A percentile compares a stretch with the other conserved stretches of the same genome.
Conservation (phyloP, 495 filamentous ascomycete genomes). For the Penicillium canescens region DNA sequence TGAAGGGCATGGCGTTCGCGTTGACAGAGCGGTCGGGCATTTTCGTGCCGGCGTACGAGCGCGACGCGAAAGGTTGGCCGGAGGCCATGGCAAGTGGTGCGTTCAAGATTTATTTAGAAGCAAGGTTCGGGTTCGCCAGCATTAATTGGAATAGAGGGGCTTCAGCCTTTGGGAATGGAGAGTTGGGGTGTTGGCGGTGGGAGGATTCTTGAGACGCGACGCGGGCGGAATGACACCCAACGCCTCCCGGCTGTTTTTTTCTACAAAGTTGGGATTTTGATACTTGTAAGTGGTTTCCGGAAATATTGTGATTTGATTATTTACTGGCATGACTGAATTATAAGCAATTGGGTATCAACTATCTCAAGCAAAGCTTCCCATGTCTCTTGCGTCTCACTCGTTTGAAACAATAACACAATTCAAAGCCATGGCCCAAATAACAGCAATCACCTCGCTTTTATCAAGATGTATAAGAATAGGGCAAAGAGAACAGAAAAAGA, state of each 20-base stretch:
- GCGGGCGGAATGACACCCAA: constrained; percentile 20
- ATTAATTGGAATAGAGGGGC: constrained; percentile 7
- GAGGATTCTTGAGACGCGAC: constrained; percentile 28
- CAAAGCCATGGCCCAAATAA: not conserved
- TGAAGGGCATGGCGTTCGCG: constrained; percentile 46
- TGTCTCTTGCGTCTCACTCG: not conserved
- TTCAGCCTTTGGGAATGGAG: constrained; percentile 10
- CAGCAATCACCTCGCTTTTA: not conserved
- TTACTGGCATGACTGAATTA: not conserved
- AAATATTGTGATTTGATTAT: no score
- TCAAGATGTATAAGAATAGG: not conserved
- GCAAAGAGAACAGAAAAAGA: not conserved
- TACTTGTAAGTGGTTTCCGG: no score
- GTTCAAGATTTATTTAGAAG: not conserved
- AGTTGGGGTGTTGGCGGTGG: constrained; percentile 28
- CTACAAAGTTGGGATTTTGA: not conserved
- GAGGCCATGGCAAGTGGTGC: constrained; percentile 27
- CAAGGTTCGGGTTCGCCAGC: constrained; percentile 2
- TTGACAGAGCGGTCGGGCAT: constrained; percentile 50
- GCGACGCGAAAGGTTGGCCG: constrained; percentile 49
- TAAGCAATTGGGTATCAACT: not conserved
- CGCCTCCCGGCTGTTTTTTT: not conserved
- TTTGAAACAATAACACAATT: not conserved
- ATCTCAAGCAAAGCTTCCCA: not conserved
- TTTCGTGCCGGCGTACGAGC: constrained; percentile 49